phyloP scores from a whole-genome alignment of 495 filamentous ascomycete genomes.

The Hypoxylon fragiforme region DNA sequence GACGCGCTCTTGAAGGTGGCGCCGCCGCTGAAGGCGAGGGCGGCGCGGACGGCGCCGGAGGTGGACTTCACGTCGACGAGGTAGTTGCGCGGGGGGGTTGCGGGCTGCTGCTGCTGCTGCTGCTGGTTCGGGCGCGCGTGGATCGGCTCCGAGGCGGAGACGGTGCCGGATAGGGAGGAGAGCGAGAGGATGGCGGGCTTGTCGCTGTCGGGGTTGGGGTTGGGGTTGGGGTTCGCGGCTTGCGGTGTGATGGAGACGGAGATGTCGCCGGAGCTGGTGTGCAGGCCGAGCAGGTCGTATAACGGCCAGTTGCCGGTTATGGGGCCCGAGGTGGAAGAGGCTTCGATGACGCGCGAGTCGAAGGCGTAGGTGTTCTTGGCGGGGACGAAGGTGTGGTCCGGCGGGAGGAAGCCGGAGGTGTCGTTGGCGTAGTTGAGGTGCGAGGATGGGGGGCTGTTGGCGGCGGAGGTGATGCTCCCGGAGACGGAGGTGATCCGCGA shows the following conservation, averaged over 20 bases:
- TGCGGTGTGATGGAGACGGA: conserved; percentile 43
- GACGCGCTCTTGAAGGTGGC: conserved; percentile 33
- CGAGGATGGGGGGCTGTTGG: conserved; percentile 4
- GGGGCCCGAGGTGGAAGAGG: conserved; percentile 38
- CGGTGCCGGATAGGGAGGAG: conserved; percentile 39
- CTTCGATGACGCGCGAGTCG: conserved; percentile 40
- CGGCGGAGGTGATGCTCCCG: conserved; percentile 36
- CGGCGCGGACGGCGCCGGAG: conserved; percentile 38
- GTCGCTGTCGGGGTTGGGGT: no score
- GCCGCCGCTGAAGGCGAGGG: conserved; percentile 36
- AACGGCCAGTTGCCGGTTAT: conserved; percentile 51
- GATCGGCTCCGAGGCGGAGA: conserved; percentile 44
- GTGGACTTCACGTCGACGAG: conserved; percentile 43
- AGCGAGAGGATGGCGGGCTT: conserved; percentile 42
- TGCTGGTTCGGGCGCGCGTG: conserved; percentile 10
- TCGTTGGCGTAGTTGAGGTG: conserved; percentile 12
- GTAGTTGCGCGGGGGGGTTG: conserved; percentile 50
- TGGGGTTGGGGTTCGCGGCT: conserved; percentile 23
- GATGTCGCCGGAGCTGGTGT: conserved; percentile 44
- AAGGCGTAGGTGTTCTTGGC: conserved; percentile 36
- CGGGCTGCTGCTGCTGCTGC: no score
- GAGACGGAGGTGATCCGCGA: conserved; percentile 30
- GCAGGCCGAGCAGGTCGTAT: conserved; percentile 43
- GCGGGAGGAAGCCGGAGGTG: conserved; percentile 11
- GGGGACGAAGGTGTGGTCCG: conserved; percentile 19